Conservation (phyloP, 208 protist species). For the Balamuthia mandrillaris region DNA sequence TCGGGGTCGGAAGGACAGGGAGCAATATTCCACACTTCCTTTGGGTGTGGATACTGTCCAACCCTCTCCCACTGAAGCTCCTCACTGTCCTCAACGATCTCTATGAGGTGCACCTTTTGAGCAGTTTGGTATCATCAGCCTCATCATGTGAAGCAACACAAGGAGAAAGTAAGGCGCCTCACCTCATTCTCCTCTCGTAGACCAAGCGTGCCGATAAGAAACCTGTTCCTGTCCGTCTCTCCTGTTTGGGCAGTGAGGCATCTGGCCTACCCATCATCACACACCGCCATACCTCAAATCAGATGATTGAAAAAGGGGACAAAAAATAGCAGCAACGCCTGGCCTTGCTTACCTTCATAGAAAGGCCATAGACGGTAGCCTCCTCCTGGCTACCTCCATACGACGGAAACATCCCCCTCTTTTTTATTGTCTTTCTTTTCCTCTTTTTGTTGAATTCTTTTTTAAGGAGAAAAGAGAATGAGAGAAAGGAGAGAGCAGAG, state of each 20-base stretch:
- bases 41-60: background rate
- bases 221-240: conserved; percentile 19
- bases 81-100: background rate
- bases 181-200: conserved; percentile 31
- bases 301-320: background rate
- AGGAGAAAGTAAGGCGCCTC: background rate
- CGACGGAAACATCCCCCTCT: too few relatives aligned
- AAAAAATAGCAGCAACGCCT: background rate
- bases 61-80: background rate
- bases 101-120: background rate
- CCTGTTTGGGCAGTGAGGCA: background rate
- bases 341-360: background rate
- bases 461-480: background rate
- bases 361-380: background rate
- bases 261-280: background rate
- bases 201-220: background rate
- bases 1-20: background rate
- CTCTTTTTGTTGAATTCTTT: background rate
- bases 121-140: background rate
- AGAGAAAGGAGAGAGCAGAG: background rate
- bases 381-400: background rate
- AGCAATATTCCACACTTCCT: conserved; percentile 2
- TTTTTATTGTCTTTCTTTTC: background rate
- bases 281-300: background rate
- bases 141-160: background rate